Base-by-base conservation (phyloP, 352 stramenopile species). In the Globisporangium irregulare region DNA sequence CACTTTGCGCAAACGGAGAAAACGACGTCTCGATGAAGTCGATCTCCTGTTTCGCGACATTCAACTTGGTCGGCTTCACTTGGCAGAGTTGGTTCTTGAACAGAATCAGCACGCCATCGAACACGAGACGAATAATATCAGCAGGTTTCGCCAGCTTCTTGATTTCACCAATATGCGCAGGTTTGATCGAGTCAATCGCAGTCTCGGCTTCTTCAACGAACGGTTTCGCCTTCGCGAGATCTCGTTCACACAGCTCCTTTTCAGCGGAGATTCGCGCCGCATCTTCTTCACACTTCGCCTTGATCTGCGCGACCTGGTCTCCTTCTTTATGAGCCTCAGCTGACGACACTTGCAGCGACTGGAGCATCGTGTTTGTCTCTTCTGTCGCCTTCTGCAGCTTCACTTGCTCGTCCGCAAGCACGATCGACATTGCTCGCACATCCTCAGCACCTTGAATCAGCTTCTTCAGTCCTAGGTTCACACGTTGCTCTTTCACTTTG, bases 51-150 rank as follows among this genome's bases (percentile, higher is more conserved):
- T 99, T 99, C 12, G 95, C 94, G 18, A 99, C 96, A 46, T 97
- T 98, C 14, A 98, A 82, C 78, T 98, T 98, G 58, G 90, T 93
- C 7, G 86, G 83, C 77, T 98, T 98, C 34, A 98, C 90, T 0
- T 78, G 70, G 38, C 93, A 94, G 22, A 99, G 71, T 57, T 92
- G 92, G 68, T 97, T 79, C 67, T 98, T 97, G 75, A 99, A 99
- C 18, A 99, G 72, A 69, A 99, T 98, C 14, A 99, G 72, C 66
- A 99, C 96, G 57, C 97, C 96, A 74, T 99, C 97, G 70, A 99
- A 99, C 50, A 99, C 96, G 1, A 99, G 79, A 43, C 98, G 97
- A 73, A 99, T 99, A 66, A 99, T 99, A 73, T 99, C 95, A n/a
- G 93, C 94, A 0, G 97, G 97, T 68, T 99, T 99, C 8, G 93